Evolutionary conservation across 2,329 filamentous ascomycete genomes (phyloP), one percentile per base, ranked within the genome.

Genomic region (Colletotrichum orbiculare): DNA sequence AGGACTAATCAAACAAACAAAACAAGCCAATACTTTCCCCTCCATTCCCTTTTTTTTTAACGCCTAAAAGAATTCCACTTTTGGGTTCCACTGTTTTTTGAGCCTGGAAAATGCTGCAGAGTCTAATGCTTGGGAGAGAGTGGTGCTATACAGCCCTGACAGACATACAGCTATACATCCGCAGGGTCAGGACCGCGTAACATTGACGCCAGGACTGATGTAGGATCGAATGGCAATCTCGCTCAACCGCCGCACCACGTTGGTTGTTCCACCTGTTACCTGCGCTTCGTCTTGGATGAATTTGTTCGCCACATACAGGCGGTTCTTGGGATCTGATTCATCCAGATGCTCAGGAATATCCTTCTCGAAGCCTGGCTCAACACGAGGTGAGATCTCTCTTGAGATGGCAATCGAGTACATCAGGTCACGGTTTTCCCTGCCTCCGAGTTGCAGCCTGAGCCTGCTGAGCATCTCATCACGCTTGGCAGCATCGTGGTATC

Each of bases 331-430:
- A 53, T 91, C 89, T 48, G 82, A 85, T 76, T 92, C 90, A 71
- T 90, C 89, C 6, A 88, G 80, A 63, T 88, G 87, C 50, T 85
- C 82, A 1, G 86, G 84, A 8, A 85, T 79, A 33, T 84, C 81
- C 65, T 80, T 85, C 68, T 85, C 85, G 38, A 86, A 86, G 68
- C 84, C 85, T 10, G 87, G 81, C 12, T 85, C 85, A 72, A 85
- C 88, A 49, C 88, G 86, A 38, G 89, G 88, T 49, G 91, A 89
- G 54, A 94, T 83, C 67, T 94, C 88, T 34, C 93, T 89, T 13
- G 91, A 89, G 60, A 97, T 87, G 8, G 92, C 92, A 69, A 97
- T 90, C 0, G 92, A 96, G 78, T 97, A 97, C 61, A 97, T 87
- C 15, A 97, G 90, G 74, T 97, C 94, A 57, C 94, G 89, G 72